Conservation (phyloP, 164 flowering plant genomes). For the Vitis cinerea region DNA sequence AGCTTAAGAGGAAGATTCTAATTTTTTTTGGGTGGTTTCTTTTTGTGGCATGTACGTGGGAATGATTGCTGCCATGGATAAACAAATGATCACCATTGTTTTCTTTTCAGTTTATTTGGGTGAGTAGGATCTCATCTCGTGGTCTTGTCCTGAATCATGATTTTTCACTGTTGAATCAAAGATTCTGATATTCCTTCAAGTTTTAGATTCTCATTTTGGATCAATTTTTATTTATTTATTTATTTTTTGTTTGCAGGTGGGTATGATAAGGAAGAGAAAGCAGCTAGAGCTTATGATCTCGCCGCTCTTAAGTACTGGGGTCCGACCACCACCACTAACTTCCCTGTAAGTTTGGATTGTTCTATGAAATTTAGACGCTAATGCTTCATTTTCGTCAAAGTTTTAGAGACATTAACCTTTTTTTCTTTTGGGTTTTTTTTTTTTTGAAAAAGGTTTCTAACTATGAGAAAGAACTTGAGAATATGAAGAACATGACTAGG, state of each 20-base stretch:
- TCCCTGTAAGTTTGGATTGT: slow-evolving; percentile 40
- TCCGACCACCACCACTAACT: slow-evolving; percentile 74
- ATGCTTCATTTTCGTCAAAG: background rate
- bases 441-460: slow-evolving; percentile 42
- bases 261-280: slow-evolving; percentile 89
- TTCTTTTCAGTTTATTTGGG: slow-evolving; percentile 76
- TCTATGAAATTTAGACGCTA: background rate
- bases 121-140: slow-evolving; percentile 28
- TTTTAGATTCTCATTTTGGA: slow-evolving; percentile 8
- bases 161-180: slow-evolving; percentile 4
- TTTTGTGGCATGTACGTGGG: slow-evolving; percentile 23
- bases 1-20: slow-evolving; percentile 2
- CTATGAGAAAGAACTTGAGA: slow-evolving; percentile 77
- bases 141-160: slow-evolving; percentile 7
- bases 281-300: slow-evolving; percentile 88
- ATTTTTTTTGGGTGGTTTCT: slow-evolving; percentile 14
- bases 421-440: background rate
- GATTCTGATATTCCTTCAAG: background rate
- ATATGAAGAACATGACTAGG: slow-evolving; percentile 86
- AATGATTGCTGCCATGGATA: slow-evolving; percentile 35
- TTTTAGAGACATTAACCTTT: background rate
- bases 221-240: background rate
- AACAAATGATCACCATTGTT: slow-evolving; percentile 19
- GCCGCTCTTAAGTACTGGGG: slow-evolving; percentile 98
- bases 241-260: slow-evolving; percentile 47